Base-by-base conservation (phyloP, 495 filamentous ascomycete genomes). In the Xylaria venustula region DNA sequence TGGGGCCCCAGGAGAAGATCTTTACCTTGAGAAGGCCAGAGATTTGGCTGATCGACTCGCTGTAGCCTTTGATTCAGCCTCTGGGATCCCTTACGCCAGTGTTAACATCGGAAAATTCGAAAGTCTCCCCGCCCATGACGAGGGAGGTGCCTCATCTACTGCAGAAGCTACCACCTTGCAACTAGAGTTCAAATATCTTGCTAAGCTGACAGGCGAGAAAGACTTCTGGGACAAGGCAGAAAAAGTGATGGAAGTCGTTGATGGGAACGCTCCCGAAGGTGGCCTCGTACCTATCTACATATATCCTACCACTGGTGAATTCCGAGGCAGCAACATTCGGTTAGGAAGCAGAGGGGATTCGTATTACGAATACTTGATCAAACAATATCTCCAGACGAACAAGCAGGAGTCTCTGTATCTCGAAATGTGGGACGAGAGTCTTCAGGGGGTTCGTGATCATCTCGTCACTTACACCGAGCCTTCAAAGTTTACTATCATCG, bases 321-420 rank as follows among this genome's bases (percentile, higher is more conserved):
- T 99, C 73, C 80, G 83, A 42, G 91, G 90, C 22, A 73, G 86
- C 3, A 94, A 96, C 64, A 93, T 99, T 67, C 88, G 94, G 15
- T 83, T 99, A 8, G 94, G 94, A 40, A 96, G 89, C 65, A 83
- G 94, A 56, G 95, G 93, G 41, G 94, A 99, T 72, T 96, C 91
- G 17, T 99, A 98, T 70, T 99, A 99, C 75, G 91, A 98, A 73
- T 97, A 97, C 71, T 85, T 97, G 37, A 91, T 98, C 77, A 98
- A 98, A 75, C 93, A 98, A 71, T 97, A 94, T 70, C 80, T 95
- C 3, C 94, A 98, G 68, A 99, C 95, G 8, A 88, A 88, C 20
- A 85, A 90, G 72, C 81, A 92, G 64, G 94, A 98, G 71, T 81
- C 86, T 1, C 75, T 98, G 7, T 99, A 98, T 73, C 80, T 86